phyloP scores from a whole-genome alignment of 176 grass and related monocot genomes.

The Carex pumila region DNA sequence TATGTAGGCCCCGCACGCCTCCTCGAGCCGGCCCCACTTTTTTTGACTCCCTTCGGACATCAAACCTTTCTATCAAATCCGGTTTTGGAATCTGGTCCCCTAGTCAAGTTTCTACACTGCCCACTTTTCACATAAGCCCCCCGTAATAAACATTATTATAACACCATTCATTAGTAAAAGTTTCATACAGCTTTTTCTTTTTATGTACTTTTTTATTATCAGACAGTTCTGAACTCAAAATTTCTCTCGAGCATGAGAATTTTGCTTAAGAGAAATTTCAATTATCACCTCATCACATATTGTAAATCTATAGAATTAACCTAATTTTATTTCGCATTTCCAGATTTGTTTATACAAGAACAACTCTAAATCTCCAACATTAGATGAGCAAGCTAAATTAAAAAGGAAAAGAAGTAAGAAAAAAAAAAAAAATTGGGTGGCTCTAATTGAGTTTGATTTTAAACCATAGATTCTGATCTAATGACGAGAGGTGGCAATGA shows the following conservation, averaged over 20 bases:
- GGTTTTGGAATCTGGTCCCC: neutral
- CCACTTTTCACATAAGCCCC: neutral
- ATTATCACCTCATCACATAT: neutral
- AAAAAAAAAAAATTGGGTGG: neutral
- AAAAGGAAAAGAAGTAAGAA: neutral
- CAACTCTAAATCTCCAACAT: neutral
- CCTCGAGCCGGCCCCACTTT: neutral
- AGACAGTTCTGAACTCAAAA: neutral
- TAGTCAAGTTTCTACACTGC: neutral
- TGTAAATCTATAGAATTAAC: neutral
- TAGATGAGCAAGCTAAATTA: slow-evolving; percentile 16
- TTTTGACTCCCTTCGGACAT: slow-evolving; percentile 19
- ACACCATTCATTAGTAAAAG: neutral
- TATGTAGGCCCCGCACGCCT: neutral
- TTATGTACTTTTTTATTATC: neutral
- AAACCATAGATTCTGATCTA: slow-evolving; percentile 20
- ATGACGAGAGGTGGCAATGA: neutral
- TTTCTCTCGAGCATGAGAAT: neutral
- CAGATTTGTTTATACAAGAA: slow-evolving; percentile 22
- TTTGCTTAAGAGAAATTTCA: no score
- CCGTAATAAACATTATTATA: neutral
- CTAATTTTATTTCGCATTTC: slow-evolving; percentile 9
- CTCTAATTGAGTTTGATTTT: neutral
- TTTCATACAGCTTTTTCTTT: neutral
- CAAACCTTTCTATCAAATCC: slow-evolving; percentile 11